Evolutionary conservation across 2,329 filamentous ascomycete genomes (phyloP), one percentile per base, ranked within the genome.

Genomic region (Neofusicoccum umdonicola): DNA sequence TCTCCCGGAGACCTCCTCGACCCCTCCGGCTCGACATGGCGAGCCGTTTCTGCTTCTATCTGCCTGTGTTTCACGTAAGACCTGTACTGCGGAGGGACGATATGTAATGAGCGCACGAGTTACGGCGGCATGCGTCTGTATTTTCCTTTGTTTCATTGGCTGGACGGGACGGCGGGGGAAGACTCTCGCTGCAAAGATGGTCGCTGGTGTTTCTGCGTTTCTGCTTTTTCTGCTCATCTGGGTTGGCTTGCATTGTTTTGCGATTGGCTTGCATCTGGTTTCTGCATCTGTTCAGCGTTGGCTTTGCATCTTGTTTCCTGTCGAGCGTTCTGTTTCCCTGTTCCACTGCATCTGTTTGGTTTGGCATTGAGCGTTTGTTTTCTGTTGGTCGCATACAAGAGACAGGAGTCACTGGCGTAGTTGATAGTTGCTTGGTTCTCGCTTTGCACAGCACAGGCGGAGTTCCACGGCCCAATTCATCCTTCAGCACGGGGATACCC

Each of bases 41-140:
- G 27, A 31, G 27, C 27, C 15, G 13, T 17, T 47, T 31, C 56
- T 58, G 35, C 52, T 47, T 58, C 56, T 58, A 19, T 22, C n/a
- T 47, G 9, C 42, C 17, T 42, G 9, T 37, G 3, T 57, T 58
- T 47, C 42, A 34, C 42, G 56, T 58, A 58, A 58, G 56, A 22
- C 27, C 27, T 58, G 56, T 58, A 58, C 56, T 58, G 27, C 31
- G 56, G 56, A 58, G 56, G 41, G 22, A 45, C 13, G 56, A 58
- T 42, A 31, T 58, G 56, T 58, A 58, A 58, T 58, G 56, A 58
- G 56, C 56, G 56, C 56, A 58, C 56, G 56, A 58, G 56, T 58
- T 58, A 58, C 56, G 56, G 56, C 56, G 56, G 17, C 31, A 58
- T 47, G 41, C 56, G 56, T 58, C 27, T 58, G 41, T 58, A 12